A percentile compares a stretch with the other conserved stretches of the same genome.
Conservation (phyloP, 2,329 filamentous ascomycete genomes). For the Cordyceps tenuipes region DNA sequence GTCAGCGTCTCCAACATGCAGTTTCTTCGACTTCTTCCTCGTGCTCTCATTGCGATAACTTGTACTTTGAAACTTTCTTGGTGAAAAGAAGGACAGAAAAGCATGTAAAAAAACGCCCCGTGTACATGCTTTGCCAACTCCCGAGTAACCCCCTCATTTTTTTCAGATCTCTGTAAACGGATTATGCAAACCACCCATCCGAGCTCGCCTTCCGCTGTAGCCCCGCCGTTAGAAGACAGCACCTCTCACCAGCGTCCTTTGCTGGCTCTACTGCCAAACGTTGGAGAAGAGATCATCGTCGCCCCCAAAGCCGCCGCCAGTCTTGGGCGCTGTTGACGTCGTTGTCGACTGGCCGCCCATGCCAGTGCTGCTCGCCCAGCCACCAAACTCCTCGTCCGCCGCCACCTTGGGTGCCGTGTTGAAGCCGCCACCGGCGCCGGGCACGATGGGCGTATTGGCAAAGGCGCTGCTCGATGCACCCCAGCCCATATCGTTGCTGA, state of each 20-base stretch:
- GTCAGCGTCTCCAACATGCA: background rate
- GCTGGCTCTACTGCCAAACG: conserved; percentile 68
- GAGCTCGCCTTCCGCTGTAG: background rate
- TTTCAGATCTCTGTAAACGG: background rate
- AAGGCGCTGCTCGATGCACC: conserved; percentile 39
- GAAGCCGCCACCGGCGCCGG: conserved; percentile 57
- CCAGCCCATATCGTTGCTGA: conserved; percentile 56
- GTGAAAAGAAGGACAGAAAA: background rate
- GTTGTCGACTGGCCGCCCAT: conserved; percentile 24
- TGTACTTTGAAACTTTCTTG: background rate
- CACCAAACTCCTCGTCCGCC: conserved; percentile 91
- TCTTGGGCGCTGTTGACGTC: conserved; percentile 39
- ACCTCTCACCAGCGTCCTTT: background rate
- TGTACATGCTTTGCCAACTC: conserved; percentile 10
- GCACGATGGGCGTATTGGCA: conserved; percentile 51
- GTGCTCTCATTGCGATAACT: background rate
- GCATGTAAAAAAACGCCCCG: conserved; percentile 4
- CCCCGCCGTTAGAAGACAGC: background rate
- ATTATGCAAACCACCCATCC: background rate
- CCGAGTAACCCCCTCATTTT: background rate
- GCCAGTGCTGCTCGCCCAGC: conserved; percentile 71
- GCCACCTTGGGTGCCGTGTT: conserved; percentile 59
- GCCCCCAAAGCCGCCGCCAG: conserved; percentile 53
- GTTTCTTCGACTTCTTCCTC: background rate
- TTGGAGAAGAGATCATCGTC: conserved; percentile 91